Base-by-base conservation (phyloP, 1,139 yeast species). In the Geotrichum bryndzae region DNA sequence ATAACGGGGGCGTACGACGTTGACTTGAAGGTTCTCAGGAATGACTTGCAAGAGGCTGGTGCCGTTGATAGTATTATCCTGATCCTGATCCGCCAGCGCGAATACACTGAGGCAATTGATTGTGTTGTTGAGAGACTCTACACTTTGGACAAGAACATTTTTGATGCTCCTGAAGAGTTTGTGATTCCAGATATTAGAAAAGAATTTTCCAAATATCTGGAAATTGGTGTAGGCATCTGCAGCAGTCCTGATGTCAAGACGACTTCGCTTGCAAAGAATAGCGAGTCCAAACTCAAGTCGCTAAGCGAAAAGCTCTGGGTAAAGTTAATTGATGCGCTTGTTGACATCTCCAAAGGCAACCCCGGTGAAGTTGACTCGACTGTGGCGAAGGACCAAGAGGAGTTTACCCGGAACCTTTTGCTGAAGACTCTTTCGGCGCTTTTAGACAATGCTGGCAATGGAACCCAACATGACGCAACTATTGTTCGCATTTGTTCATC, bases 41-140 rank as follows among this genome's bases (percentile, higher is more conserved):
- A 71, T 54, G 68, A 66, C 25, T 57, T 74, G 53, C 68, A 73
- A 15, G 68, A 64, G 29, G 56, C 67, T 10, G 66, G 68, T 7
- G 69, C 70, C 13, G 67, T 70, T 3, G 76, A 74, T 56, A 68
- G 72, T 3, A 64, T 75, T 25, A 70, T 72, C 3, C 51, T 69
- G 18, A 55, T 75, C 6, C 63, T 75, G 38, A 51, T 66, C 38
- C 64, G 75, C 2, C 69, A 66, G 54, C 67, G 63, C 4, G 67
- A 75, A 11, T 58, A 65, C 7, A 56, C 69, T 0, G 77, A 75
- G 58, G 76, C 77, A 0, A 65, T 75, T 70, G 70, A 72, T n/a
- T 72, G 74, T 58, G 59, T 73, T 35, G 62, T 71, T 3, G 72
- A 73, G 48, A 68, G 72, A 51, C 45, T 74, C 6, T 56, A 67